Evolutionary conservation across 2,329 filamentous ascomycete species (phyloP), one percentile per base, ranked within the genome.

Genomic region (Hypoxylon sp.): DNA sequence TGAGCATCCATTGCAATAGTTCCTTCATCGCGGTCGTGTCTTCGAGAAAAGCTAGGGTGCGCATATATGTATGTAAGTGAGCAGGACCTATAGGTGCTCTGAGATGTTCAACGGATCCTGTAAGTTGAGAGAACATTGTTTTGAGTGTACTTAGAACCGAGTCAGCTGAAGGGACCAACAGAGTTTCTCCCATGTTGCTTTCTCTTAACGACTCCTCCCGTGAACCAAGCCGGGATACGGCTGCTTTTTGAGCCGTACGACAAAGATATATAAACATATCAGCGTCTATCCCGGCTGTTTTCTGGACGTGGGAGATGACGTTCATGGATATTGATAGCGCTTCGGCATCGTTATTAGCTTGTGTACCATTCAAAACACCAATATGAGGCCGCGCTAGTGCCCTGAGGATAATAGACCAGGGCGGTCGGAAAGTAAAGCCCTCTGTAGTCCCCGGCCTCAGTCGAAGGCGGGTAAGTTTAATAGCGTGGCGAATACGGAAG

Each of bases 21-120:
- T 80, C 80, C 4, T 85, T 82, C 75, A 93, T 87, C 53, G 85
- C 87, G 1, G 84, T 79, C 52, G 83, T 82, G 69, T 93, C 88
- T 36, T 85, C 85, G n/a, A 89, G 77, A 57, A 86, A 84, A 0
- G 87, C 90, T 21, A 93, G 80, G 0, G 87, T 84, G 50, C 89
- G 84, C 75, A 93, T 84, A 74, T 92, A 91, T 1, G 82, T 80
- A 71, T 91, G 87, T 1, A 88, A 74, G 38, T 84, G 78, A 19
- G 78, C 78, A 5, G 85, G 83, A 9, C 77, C 76, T 10, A 89
- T 80, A 11, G 73, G 70, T 0, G 60, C 63, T 56, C 53, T 78
- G 65, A 79, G 65, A 13, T 56, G 56, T 32, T 48, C 41, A 41
- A 77, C 61, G 1, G 80, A 60, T 41, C 69, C 70, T 11, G 71